These are phyloP conservation scores for Sarcocystis neurona DNA, from an alignment of 169 alveolate genomes.

Conservation along the genomic window DNA sequence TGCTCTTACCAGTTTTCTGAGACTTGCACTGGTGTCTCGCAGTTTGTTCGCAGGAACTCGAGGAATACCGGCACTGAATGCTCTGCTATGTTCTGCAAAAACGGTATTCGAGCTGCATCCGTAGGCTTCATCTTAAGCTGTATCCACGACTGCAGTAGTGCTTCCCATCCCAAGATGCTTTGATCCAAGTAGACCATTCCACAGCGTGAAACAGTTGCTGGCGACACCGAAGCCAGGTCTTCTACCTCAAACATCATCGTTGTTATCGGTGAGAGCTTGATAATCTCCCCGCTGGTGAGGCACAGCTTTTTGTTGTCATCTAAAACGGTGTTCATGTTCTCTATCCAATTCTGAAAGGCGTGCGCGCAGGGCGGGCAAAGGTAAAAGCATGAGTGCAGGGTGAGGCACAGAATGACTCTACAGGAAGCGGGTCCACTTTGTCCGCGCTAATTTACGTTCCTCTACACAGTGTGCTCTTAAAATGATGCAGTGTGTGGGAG, in stretches of 20 bases:
- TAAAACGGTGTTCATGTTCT: slow-evolving; percentile 92
- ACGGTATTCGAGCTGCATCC: no score
- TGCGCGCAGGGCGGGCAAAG: neutral
- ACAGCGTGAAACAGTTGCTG: slow-evolving; percentile 94
- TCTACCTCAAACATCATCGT: slow-evolving; percentile 93
- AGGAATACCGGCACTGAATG: no score
- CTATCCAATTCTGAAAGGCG: slow-evolving; percentile 85
- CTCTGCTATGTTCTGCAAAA: no score
- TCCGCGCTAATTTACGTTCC: neutral
- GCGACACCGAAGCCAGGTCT: slow-evolving; percentile 89
- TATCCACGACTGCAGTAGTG: slow-evolving; percentile 89
- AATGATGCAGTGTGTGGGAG: no score
- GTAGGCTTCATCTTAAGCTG: neutral
- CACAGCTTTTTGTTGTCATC: slow-evolving; percentile 94
- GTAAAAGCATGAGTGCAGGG: no score
- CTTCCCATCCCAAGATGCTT: slow-evolving; percentile 90
- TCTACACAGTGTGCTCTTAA: no score
- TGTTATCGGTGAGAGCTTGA: slow-evolving; percentile 84
- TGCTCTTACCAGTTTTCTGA: no score
- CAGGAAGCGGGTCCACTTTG: no score
- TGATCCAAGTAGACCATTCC: slow-evolving; percentile 93
- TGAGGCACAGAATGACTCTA: no score
- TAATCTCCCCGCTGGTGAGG: slow-evolving; percentile 89
- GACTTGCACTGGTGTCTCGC: no score
- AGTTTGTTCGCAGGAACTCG: no score